Evolutionary conservation across 1,284 basidiomycete species (phyloP).

Genomic region (Boletellus sp.): DNA sequence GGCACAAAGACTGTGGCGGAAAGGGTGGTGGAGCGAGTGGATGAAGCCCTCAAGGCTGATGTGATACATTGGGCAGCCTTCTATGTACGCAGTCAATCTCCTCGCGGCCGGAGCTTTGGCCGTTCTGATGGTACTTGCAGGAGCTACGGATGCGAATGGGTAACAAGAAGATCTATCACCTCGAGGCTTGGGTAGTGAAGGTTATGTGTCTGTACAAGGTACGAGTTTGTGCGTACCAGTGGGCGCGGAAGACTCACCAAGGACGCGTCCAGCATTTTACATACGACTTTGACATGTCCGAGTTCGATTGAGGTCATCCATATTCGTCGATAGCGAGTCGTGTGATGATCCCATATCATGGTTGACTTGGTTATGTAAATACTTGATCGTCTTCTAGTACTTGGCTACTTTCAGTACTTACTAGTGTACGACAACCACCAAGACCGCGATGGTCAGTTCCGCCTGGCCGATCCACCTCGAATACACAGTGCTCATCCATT

Average conservation of each 20-base stretch:
- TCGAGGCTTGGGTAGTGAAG: conserved; percentile 90
- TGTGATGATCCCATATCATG: neutral
- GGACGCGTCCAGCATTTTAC: conserved; percentile 39
- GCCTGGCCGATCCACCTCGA: neutral
- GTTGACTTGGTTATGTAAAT: neutral
- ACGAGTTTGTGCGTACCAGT: neutral
- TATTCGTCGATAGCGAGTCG: neutral
- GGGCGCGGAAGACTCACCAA: conserved; percentile 15
- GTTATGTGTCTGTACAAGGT: conserved; percentile 80
- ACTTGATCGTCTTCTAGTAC: neutral
- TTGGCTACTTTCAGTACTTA: neutral
- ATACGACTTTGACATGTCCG: conserved; percentile 61
- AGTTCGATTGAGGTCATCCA: conserved; percentile 43
- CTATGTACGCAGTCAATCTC: conserved; percentile 60
- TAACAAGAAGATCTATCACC: conserved; percentile 92
- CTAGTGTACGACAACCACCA: neutral
- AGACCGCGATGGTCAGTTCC: conserved; percentile 23
- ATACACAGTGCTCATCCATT: conserved; percentile 9
- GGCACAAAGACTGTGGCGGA: conserved; percentile 79
- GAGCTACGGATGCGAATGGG: conserved; percentile 89
- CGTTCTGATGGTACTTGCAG: conserved; percentile 38
- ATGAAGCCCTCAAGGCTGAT: conserved; percentile 80
- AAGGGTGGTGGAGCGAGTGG: conserved; percentile 76
- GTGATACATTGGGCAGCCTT: conserved; percentile 96
- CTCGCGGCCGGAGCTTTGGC: neutral